A percentile compares a stretch with the other conserved stretches of the same genome.
These are phyloP conservation scores for Talaromyces wortmannii DNA, from an alignment of 495 filamentous ascomycete species.

Conservation along the genomic window DNA sequence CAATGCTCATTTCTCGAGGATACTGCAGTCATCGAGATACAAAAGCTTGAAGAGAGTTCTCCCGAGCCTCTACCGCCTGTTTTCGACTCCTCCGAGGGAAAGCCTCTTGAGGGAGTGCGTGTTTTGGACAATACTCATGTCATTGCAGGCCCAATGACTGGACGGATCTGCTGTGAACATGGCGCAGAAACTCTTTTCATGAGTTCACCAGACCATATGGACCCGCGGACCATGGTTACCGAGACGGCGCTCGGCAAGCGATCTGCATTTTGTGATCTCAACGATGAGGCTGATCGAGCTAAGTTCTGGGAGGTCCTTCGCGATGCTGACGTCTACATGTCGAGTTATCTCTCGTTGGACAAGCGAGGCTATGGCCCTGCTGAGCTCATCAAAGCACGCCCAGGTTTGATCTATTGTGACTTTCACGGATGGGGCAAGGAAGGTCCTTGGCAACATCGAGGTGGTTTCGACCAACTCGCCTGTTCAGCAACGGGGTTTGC, in stretches of 20 bases:
- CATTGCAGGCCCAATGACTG: background rate
- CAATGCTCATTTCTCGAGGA: background rate
- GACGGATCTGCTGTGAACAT: background rate
- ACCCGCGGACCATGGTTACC: background rate
- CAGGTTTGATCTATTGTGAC: background rate
- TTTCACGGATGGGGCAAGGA: constrained; percentile 49
- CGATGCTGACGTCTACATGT: background rate
- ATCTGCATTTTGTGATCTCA: background rate
- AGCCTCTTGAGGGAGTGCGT: background rate
- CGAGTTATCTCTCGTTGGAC: background rate
- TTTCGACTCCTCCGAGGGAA: background rate
- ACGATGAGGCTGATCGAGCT: background rate
- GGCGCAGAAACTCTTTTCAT: background rate
- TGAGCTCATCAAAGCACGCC: background rate
- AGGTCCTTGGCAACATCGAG: constrained; percentile 77
- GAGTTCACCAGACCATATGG: background rate
- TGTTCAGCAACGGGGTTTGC: background rate
- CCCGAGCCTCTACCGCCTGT: background rate
- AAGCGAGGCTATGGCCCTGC: background rate
- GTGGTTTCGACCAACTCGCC: constrained; percentile 13
- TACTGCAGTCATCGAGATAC: background rate
- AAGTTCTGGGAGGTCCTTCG: background rate
- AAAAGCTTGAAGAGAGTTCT: background rate
- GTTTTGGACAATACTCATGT: background rate
- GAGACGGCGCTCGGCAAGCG: background rate